phyloP scores from a whole-genome alignment of 768 basidiomycete species.

The Naganishia antarctica region DNA sequence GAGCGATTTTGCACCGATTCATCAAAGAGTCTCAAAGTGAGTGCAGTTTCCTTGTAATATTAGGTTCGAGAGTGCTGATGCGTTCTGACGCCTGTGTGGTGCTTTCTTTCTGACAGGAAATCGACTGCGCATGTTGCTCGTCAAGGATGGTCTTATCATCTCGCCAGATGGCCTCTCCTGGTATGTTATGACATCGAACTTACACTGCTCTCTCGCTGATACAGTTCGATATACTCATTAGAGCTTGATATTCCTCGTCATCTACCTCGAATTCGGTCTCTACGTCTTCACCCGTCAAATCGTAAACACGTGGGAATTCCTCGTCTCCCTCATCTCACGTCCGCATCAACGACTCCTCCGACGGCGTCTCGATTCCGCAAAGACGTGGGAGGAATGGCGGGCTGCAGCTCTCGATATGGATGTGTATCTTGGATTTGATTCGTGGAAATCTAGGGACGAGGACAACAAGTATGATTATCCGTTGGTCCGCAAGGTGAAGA shows the following conservation, averaged over 20 bases:
- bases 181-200: slow-evolving; percentile 25
- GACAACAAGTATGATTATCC: slow-evolving; percentile 89
- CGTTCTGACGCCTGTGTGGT: too few relatives aligned
- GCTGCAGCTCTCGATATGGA: slow-evolving; percentile 71
- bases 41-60: too few relatives aligned
- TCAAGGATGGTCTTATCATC: slow-evolving; percentile 55
- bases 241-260: slow-evolving; percentile 77
- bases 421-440: slow-evolving; percentile 72
- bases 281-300: slow-evolving; percentile 85
- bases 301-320: slow-evolving; percentile 90
- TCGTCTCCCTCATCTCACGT: slow-evolving; percentile 56
- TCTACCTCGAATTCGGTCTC: slow-evolving; percentile 66
- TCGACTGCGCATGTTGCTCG: slow-evolving; percentile 34
- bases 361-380: slow-evolving; percentile 66
- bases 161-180: slow-evolving; percentile 81
- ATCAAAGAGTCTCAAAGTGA: slow-evolving; percentile 73
- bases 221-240: slow-evolving; percentile 43
- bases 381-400: slow-evolving; percentile 86
- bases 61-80: too few relatives aligned
- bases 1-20: slow-evolving; percentile 62
- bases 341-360: slow-evolving; percentile 76
- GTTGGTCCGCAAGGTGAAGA: slow-evolving; percentile 67
- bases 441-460: slow-evolving; percentile 81
- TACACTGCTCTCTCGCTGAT: not conserved
- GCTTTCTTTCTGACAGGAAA: not conserved